These are phyloP conservation scores for Rhazya stricta DNA, from an alignment of 257 asterid genomes.

Conservation along the genomic window DNA sequence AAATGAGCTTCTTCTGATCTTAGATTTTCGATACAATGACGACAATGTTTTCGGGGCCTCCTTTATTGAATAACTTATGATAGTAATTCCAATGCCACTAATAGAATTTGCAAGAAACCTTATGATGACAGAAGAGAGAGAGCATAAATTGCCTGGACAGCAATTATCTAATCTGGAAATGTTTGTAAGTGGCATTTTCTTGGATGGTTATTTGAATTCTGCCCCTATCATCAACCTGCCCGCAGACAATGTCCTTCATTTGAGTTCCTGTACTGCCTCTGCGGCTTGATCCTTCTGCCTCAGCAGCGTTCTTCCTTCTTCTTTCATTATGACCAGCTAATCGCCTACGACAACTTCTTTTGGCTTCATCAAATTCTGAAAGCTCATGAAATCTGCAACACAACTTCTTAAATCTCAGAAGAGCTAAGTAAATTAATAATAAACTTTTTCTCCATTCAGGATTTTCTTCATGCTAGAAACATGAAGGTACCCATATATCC, in stretches of 20 bases:
- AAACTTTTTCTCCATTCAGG: neutral
- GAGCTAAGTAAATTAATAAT: neutral
- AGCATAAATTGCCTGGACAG: slow-evolving; percentile 26
- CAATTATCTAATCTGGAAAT: slow-evolving; percentile 36
- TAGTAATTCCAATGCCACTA: neutral
- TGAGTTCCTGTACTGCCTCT: slow-evolving; percentile 17
- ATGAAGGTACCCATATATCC: neutral
- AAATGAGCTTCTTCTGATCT: neutral
- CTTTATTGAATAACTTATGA: neutral
- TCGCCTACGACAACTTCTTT: slow-evolving; percentile 38
- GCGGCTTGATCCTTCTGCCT: slow-evolving; percentile 32
- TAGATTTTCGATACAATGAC: neutral
- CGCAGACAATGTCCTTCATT: slow-evolving; percentile 31
- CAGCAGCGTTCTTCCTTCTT: slow-evolving; percentile 52
- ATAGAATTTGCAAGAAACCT: neutral
- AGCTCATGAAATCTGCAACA: slow-evolving; percentile 32
- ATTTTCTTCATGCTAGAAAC: neutral
- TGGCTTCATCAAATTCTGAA: slow-evolving; percentile 31
- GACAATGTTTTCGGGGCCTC: neutral
- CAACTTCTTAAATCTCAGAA: neutral
- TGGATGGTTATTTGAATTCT: slow-evolving; percentile 36
- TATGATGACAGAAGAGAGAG: slow-evolving; percentile 86
- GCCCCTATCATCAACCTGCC: slow-evolving; percentile 47
- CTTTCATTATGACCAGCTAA: slow-evolving; percentile 61
- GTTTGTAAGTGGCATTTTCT: slow-evolving; percentile 45